Conservation (phyloP, 2,329 filamentous ascomycete species). For the Ophiocordyceps sinensis region DNA sequence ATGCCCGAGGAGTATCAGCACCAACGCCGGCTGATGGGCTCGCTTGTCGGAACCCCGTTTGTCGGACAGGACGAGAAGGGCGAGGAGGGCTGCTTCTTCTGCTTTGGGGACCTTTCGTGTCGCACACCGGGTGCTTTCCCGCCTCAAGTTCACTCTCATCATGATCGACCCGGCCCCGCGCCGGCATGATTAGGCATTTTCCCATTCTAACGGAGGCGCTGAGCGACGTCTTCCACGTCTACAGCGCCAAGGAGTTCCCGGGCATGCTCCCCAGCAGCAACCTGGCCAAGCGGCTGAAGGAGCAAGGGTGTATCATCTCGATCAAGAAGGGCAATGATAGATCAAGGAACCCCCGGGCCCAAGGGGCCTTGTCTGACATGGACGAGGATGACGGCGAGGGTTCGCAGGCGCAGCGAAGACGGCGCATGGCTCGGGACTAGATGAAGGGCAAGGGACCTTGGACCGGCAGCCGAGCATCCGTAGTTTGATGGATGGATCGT, state of each 20-base stretch:
- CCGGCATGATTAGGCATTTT: constrained; percentile 29
- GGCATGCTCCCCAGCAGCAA: constrained; percentile 68
- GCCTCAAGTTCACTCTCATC: constrained; percentile 60
- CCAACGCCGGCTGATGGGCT: constrained; percentile 67
- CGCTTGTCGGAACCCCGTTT: constrained; percentile 62
- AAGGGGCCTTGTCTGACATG: constrained; percentile 6
- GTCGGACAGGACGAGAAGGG: constrained; percentile 61
- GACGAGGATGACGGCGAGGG: constrained; percentile 5
- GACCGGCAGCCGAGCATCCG: neutral
- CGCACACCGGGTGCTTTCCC: constrained; percentile 63
- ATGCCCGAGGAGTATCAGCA: constrained; percentile 60
- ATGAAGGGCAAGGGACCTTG: neutral
- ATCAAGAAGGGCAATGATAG: constrained; percentile 77
- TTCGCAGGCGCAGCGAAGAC: constrained; percentile 4
- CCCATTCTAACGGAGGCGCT: constrained; percentile 37
- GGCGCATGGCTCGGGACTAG: constrained; percentile 5
- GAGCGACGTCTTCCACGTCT: constrained; percentile 64
- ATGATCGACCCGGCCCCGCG: constrained; percentile 49
- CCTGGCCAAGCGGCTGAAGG: constrained; percentile 58
- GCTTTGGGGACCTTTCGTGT: constrained; percentile 70
- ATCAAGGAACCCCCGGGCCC: constrained; percentile 11
- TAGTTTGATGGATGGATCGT: neutral
- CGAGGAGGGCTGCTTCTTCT: constrained; percentile 69
- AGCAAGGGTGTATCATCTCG: constrained; percentile 71
- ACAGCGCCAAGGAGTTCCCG: constrained; percentile 74